Base-by-base conservation (phyloP, 2,329 filamentous ascomycete species). In the Colletotrichum graminicola region DNA sequence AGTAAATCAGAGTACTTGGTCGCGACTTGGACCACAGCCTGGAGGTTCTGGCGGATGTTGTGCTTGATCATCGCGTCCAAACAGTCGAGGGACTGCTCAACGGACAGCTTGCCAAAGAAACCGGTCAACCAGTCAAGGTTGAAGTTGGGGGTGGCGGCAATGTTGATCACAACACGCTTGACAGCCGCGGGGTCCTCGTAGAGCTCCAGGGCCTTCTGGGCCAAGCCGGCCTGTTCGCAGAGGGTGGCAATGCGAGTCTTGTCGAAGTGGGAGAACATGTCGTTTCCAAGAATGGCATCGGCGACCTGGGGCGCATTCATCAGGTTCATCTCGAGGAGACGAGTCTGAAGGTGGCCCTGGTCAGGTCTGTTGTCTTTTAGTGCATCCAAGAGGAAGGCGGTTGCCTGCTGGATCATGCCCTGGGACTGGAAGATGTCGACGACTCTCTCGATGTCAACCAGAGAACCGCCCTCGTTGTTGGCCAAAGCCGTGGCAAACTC, bases 201-300 rank as follows among this genome's bases (percentile, higher is more conserved):
- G 76, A 98, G 94, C 84, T 99, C 97, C 74, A 99, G 82, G 29
- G 96, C 96, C 82, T 93, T 93, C 78, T 95, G 93, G 75, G 89
- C 88, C 66, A 99, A 89, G 63, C 95, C 94, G 63, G 95, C 95
- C 80, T 97, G 93, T 84, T 99, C 96, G 80, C 96, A 99, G 66
- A 99, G 89, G 75, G 92, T 89, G 32, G 95, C 94, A 81, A 99
- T 93, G 74, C 94, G 92, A 56, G 91, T 84, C 85, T 94, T 97
- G 84, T 99, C 96, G 78, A 97, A 99, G 84, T 99, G 91, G 0
- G 94, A 94, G 83, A 99, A 98, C 93, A 99, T 98, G 77, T 98
- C 94, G 78, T 99, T 99, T 75, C 95, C 94, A 51, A 99, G 89
- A 76, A 99, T 99, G 43, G 96, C 96, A 81, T 99, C 97, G 4